Conservation (phyloP, 257 asterid species). For the Nemophila menziesii region DNA sequence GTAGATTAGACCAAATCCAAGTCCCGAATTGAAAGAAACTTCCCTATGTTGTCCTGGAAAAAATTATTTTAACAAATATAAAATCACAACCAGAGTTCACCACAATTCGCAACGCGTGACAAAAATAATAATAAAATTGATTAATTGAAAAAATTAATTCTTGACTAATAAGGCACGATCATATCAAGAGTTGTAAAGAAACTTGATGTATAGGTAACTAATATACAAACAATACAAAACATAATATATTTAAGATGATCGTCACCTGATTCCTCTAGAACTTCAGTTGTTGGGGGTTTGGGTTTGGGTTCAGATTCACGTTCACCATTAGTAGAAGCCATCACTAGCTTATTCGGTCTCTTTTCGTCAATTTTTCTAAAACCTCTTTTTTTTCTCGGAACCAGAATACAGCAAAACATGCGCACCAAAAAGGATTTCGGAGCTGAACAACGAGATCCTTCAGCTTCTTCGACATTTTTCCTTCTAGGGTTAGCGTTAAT, state of each 20-base stretch:
- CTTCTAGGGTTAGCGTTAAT: not conserved
- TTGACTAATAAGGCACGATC: not conserved
- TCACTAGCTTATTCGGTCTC: not conserved
- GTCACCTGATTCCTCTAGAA: not conserved
- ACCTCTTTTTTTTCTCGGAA: not conserved
- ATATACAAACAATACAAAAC: no score
- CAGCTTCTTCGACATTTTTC: not conserved
- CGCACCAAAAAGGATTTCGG: not conserved
- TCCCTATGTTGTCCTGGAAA: conserved; percentile 25
- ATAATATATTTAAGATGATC: not conserved
- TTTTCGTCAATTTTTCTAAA: not conserved
- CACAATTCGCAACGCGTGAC: not conserved
- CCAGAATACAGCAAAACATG: not conserved
- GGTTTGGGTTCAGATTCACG: no score
- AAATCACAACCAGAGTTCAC: not conserved
- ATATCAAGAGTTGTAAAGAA: no score
- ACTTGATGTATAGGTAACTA: not conserved
- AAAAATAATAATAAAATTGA: no score
- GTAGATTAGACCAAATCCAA: conserved; percentile 55
- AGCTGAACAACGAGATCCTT: not conserved
- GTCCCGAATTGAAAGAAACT: conserved; percentile 34
- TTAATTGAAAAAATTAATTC: not conserved
- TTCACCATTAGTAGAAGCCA: not conserved
- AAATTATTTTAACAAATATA: not conserved
- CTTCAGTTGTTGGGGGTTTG: not conserved